Evolutionary conservation across 208 protist species (phyloP).

Genomic region (Wallacemonas collosoma): DNA sequence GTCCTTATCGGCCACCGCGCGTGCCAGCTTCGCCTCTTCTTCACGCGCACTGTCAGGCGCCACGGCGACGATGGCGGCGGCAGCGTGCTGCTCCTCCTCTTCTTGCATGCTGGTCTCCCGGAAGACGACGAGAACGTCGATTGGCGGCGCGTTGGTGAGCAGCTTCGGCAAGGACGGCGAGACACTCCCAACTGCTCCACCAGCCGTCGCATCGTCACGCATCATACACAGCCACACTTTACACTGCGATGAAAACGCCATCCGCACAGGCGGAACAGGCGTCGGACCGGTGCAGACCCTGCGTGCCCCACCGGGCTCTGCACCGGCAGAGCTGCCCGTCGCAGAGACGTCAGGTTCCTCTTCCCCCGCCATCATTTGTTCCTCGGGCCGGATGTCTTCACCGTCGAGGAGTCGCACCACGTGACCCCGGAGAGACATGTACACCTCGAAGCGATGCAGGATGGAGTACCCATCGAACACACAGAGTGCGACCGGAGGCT

Average conservation of each 20-base stretch:
- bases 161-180: constrained; percentile 21
- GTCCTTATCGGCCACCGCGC: neutral
- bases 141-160: constrained; percentile 26
- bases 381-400: constrained; percentile 1
- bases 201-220: constrained; percentile 49
- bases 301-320: neutral
- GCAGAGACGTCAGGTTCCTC: neutral
- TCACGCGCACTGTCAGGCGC: neutral
- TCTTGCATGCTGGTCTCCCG: neutral
- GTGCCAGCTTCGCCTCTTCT: neutral
- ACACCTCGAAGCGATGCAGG: constrained; percentile 67
- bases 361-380: neutral
- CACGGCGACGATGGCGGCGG: neutral
- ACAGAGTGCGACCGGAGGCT: constrained; percentile 35
- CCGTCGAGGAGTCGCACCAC: constrained; percentile 61
- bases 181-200: constrained; percentile 9
- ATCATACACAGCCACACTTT: constrained; percentile 74
- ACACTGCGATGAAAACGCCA: constrained; percentile 27
- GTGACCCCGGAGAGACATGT: constrained; percentile 76
- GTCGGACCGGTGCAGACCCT: neutral
- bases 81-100: neutral
- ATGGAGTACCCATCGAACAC: constrained; percentile 67
- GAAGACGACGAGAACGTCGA: constrained; percentile 42
- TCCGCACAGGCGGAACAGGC: constrained; percentile 13
- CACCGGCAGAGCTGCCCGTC: neutral